These are phyloP conservation scores for Trifolium pratense DNA, from an alignment of 306 rosid species.

Conservation along the genomic window DNA sequence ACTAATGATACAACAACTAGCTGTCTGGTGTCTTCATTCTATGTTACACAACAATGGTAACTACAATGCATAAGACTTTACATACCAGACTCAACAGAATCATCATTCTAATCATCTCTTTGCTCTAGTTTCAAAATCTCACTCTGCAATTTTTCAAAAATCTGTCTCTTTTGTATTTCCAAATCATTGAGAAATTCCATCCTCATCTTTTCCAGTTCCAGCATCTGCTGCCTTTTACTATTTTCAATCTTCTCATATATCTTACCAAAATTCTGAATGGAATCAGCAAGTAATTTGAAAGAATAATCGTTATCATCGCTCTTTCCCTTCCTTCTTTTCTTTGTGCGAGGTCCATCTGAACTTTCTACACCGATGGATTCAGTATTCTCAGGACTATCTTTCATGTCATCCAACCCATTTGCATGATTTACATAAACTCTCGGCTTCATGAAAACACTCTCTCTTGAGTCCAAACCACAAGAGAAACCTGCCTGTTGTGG, in stretches of 20 bases:
- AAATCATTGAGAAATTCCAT: slow-evolving; percentile 77
- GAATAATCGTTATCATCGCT: slow-evolving; percentile 57
- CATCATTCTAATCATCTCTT: slow-evolving; percentile 60
- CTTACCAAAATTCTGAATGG: slow-evolving; percentile 72
- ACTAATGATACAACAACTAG: slow-evolving; percentile 49
- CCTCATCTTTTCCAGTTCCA: slow-evolving; percentile 88
- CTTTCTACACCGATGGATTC: slow-evolving; percentile 59
- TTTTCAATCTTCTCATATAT: slow-evolving; percentile 81
- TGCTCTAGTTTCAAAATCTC: slow-evolving; percentile 72
- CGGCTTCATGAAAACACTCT: slow-evolving; percentile 70
- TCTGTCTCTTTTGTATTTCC: slow-evolving; percentile 75
- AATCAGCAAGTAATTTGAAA: slow-evolving; percentile 73
- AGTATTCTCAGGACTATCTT: slow-evolving; percentile 79
- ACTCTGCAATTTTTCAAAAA: slow-evolving; percentile 69
- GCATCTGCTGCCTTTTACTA: slow-evolving; percentile 73
- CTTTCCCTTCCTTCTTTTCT: slow-evolving; percentile 62
- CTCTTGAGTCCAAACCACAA: slow-evolving; percentile 77
- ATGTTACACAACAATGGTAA: slow-evolving; percentile 44
- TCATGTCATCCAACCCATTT: slow-evolving; percentile 74
- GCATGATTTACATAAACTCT: slow-evolving; percentile 64
- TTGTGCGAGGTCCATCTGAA: slow-evolving; percentile 63
- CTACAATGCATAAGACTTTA: slow-evolving; percentile 42
- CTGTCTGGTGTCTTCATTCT: slow-evolving; percentile 47
- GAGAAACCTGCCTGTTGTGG: slow-evolving; percentile 67
- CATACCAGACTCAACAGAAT: slow-evolving; percentile 59